phyloP scores from a whole-genome alignment of 352 stramenopile genomes.

The Aphanomyces stellatus region DNA sequence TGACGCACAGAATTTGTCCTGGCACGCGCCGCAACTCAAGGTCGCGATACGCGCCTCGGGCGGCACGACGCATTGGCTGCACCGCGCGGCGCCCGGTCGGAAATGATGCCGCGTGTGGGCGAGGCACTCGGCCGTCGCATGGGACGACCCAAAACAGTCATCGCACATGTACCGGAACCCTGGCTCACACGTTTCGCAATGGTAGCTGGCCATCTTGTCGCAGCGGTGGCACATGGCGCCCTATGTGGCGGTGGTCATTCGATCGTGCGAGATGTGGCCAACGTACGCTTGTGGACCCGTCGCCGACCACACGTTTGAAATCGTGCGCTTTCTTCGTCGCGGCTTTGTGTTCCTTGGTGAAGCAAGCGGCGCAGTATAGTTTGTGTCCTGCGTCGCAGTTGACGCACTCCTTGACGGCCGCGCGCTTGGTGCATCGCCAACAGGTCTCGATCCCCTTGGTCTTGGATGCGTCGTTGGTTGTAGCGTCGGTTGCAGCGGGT shows the following conservation, averaged over 20 bases:
- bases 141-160: conserved; percentile 35
- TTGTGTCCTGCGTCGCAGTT: conserved; percentile 30
- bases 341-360: conserved; percentile 36
- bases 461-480: no score
- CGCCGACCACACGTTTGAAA: conserved; percentile 35
- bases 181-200: not conserved
- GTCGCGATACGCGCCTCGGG: conserved; percentile 38
- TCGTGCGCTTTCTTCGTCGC: conserved; percentile 34
- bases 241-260: no score
- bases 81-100: conserved; percentile 35
- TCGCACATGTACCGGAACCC: conserved; percentile 53
- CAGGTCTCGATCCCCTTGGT: not conserved
- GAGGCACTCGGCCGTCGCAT: conserved; percentile 37
- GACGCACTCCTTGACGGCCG: conserved; percentile 46
- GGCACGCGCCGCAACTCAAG: conserved; percentile 44
- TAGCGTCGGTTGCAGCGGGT: no score
- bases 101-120: conserved; percentile 49
- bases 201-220: conserved; percentile 13
- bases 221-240: conserved; percentile 30
- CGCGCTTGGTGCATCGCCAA: conserved; percentile 1
- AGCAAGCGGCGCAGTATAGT: conserved; percentile 44
- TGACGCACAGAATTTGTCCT: conserved; percentile 44
- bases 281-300: conserved; percentile 26
- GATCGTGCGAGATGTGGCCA: no score
- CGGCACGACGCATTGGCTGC: conserved; percentile 36